A percentile compares a stretch with the other conserved stretches of the same genome.
phyloP scores from a whole-genome alignment of 208 protist species.

The Acanthamoeba lenticulata region DNA sequence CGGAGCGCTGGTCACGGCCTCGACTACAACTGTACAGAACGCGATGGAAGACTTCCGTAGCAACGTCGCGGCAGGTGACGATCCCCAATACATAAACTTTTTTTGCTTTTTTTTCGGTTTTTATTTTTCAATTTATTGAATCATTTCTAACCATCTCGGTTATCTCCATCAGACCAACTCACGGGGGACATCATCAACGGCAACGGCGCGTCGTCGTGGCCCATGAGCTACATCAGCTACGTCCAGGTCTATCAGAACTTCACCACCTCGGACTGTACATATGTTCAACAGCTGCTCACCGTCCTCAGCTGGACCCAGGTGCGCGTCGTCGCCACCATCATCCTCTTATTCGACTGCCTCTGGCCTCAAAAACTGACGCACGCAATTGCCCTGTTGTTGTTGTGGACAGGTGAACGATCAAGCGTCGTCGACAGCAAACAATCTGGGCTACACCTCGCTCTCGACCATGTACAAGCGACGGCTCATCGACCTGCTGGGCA shows the following conservation, averaged over 20 bases:
- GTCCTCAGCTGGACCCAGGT: constrained; percentile 8
- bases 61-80: background rate
- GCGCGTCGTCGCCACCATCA: background rate
- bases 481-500: constrained; percentile 21
- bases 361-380: background rate
- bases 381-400: background rate
- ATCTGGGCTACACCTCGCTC: background rate
- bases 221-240: background rate
- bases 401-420: constrained; percentile 19
- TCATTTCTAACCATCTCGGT: background rate
- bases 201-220: background rate
- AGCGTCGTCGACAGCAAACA: background rate
- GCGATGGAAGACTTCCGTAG: background rate
- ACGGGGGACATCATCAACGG: background rate
- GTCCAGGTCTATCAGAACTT: background rate
- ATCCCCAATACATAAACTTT: background rate
- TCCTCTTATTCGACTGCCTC: background rate
- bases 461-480: background rate
- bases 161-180: background rate
- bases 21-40: background rate
- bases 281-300: background rate
- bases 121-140: background rate
- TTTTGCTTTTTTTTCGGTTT: background rate
- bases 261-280: background rate
- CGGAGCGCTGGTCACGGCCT: background rate